Conservation (phyloP, 169 alveolate genomes). For the Perkinsus marinus region DNA sequence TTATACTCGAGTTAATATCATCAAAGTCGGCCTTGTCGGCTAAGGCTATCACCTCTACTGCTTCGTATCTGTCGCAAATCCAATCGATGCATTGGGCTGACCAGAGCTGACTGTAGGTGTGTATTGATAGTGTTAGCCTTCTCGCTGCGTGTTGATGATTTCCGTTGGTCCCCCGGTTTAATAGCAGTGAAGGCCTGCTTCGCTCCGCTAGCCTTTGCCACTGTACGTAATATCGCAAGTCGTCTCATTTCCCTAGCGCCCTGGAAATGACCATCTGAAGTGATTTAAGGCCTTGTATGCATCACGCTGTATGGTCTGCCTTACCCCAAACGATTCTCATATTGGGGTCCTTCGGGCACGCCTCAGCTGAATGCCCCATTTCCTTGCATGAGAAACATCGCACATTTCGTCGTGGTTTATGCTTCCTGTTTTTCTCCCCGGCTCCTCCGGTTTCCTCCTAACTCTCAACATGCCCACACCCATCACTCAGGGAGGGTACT, state of each 20-base stretch:
- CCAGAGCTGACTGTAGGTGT: not conserved
- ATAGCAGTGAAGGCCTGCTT: not conserved
- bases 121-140: not conserved
- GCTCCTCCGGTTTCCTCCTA: not conserved
- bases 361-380: conserved; percentile 12
- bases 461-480: conserved; percentile 1
- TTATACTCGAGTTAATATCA: too few relatives aligned
- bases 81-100: not conserved
- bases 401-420: not conserved
- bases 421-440: conserved; percentile 9
- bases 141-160: not conserved
- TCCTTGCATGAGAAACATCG: conserved; percentile 12
- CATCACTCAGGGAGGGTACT: not conserved
- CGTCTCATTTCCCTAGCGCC: not conserved
- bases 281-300: too few relatives aligned
- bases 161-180: not conserved
- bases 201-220: not conserved
- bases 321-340: conserved; percentile 6
- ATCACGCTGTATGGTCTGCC: not conserved
- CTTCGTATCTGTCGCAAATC: not conserved
- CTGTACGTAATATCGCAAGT: not conserved
- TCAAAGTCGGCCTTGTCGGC: not conserved
- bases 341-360: conserved; percentile 22
- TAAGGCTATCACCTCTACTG: not conserved
- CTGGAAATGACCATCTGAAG: not conserved